A percentile compares a stretch with the other conserved stretches of the same genome.
Conservation (phyloP, 139 green algal genomes). For the Trebouxia sp. region DNA sequence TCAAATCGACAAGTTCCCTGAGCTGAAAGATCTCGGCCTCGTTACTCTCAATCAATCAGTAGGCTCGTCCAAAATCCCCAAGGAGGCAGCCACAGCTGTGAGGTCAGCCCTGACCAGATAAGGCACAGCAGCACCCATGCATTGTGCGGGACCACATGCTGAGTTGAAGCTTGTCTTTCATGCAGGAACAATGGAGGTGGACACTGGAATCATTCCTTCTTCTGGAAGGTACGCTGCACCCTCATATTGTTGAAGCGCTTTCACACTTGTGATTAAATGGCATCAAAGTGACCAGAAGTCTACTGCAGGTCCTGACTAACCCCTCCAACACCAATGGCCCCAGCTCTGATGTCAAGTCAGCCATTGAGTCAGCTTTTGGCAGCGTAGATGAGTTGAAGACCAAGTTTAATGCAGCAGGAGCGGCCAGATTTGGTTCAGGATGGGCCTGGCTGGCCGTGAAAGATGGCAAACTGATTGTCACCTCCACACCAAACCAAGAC, state of each 20-base stretch:
- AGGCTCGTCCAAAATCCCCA: conserved; percentile 53
- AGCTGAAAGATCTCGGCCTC: conserved; percentile 63
- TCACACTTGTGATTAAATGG: no score
- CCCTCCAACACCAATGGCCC: conserved; percentile 49
- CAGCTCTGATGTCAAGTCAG: conserved; percentile 56
- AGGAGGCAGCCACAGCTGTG: conserved; percentile 61
- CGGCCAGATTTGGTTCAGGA: conserved; percentile 75
- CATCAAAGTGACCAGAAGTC: neutral
- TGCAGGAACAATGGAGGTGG: conserved; percentile 48
- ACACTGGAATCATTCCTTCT: conserved; percentile 70
- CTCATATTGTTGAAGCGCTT: neutral
- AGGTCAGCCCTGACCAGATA: neutral
- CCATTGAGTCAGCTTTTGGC: conserved; percentile 64
- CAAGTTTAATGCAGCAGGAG: conserved; percentile 80
- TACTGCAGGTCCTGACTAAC: conserved; percentile 44
- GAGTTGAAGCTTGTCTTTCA: neutral
- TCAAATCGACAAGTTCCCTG: conserved; percentile 66
- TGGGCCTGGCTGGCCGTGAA: conserved; percentile 75
- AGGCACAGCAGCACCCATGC: neutral
- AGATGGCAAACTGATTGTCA: conserved; percentile 71
- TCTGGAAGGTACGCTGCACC: conserved; percentile 50
- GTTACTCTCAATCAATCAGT: conserved; percentile 62
- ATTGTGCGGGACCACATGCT: neutral
- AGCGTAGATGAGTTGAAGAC: conserved; percentile 72
- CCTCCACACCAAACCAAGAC: conserved; percentile 80